Evolutionary conservation across 352 stramenopile genomes (phyloP).

Genomic region (Phytopythium montanum): DNA sequence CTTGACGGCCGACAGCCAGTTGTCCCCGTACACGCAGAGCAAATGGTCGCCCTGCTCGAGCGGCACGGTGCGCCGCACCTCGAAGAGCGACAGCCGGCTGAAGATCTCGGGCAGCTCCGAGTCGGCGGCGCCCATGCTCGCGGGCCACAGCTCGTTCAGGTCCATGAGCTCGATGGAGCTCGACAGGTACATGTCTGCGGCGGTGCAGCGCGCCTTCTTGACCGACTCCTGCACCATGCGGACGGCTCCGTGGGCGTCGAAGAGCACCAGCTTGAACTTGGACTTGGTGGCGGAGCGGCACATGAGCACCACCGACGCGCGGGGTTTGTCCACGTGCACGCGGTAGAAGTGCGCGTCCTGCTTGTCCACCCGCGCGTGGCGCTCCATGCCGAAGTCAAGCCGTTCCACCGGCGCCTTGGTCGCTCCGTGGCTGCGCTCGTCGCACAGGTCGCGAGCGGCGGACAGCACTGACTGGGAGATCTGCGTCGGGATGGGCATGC

Average conservation of each 20-base stretch:
- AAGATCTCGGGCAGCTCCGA: slow-evolving; percentile 82
- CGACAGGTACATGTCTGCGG: slow-evolving; percentile 85
- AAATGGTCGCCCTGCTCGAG: slow-evolving; percentile 81
- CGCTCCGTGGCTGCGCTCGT: slow-evolving; percentile 68
- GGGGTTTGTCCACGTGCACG: slow-evolving; percentile 64
- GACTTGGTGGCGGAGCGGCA: slow-evolving; percentile 78
- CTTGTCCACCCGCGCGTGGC: slow-evolving; percentile 78
- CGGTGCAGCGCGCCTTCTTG: slow-evolving; percentile 78
- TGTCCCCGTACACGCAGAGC: slow-evolving; percentile 88
- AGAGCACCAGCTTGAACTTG: slow-evolving; percentile 89
- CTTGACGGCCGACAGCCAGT: slow-evolving; percentile 85
- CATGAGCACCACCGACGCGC: slow-evolving; percentile 78
- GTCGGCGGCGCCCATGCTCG: slow-evolving; percentile 44
- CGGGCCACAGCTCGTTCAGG: slow-evolving; percentile 75
- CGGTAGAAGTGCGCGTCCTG: slow-evolving; percentile 89
- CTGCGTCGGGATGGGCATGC: slow-evolving; percentile 85
- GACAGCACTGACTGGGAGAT: slow-evolving; percentile 83
- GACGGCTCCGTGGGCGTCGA: slow-evolving; percentile 73
- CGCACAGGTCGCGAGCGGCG: slow-evolving; percentile 71
- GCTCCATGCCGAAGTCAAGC: slow-evolving; percentile 70
- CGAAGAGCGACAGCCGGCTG: slow-evolving; percentile 78
- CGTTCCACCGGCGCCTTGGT: slow-evolving; percentile 49
- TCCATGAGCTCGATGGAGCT: slow-evolving; percentile 87
- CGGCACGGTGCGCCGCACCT: slow-evolving; percentile 74
- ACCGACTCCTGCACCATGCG: slow-evolving; percentile 82